Evolutionary conservation across 306 rosid genomes (phyloP), one percentile per base, ranked within the genome.

Genomic region (Cucurbita ficifolia): DNA sequence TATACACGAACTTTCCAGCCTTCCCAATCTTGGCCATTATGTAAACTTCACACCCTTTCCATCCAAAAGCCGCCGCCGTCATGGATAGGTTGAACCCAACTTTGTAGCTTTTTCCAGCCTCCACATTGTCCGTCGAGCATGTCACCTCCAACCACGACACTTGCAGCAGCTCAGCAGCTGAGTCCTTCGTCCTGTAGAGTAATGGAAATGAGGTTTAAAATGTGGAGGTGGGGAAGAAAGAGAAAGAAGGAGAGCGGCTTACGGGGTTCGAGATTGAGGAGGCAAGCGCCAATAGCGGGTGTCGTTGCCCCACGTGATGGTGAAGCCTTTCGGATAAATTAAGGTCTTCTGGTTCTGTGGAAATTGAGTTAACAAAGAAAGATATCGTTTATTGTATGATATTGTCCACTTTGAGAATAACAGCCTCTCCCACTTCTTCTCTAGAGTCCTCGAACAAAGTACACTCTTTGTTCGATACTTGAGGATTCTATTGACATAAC

Each of bases 141-240:
- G 96, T 85, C 58, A 92, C 90, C 69, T 92, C 96, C 11, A 92
- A 76, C 98, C 98, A 92, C 12, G 86, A 90, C 8, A 90, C 98
- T 48, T 92, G 96, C 22, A 75, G 18, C 75, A 90, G 65, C 45
- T 87, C 90, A 0, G 82, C 92, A 2, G 24, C 0, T 0, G 10
- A 6, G 3, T 61, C 46, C 68, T 60, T 12, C 36, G 4, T 59
- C 59, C 59, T 54, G 19, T 29, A 5, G 16, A 49, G 53, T n/a
- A n/a, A 52, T 2, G 7, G 57, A n/a, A 52, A n/a, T 7, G n/a
- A 40, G 43, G 43, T 40, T 29, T 2, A 29, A 29, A 29, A 29
- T 29, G 33, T 29, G 2, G 33, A 29, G 33, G 33, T 29, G 33
- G 33, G 33, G 33, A 29, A 29, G 33, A 29, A 29, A 2, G 7